A percentile compares a stretch with the other conserved stretches of the same genome.
phyloP scores from a whole-genome alignment of 2,329 filamentous ascomycete species.

The Gnomoniopsis smithogilvyi region DNA sequence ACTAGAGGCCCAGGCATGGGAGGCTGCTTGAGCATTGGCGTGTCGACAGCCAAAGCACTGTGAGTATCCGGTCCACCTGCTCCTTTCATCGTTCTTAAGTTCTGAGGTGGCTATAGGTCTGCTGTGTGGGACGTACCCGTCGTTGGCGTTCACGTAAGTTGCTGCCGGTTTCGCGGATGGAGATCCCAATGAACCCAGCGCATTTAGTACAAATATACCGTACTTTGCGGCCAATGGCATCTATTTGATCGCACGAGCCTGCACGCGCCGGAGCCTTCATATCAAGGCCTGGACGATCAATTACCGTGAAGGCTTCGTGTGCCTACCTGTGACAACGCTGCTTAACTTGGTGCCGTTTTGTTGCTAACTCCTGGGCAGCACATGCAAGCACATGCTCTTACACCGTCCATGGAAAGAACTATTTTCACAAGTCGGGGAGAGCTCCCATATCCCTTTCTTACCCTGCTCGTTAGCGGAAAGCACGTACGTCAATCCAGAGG shows the following conservation, averaged over 20 bases:
- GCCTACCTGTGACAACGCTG: background rate
- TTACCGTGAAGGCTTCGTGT: background rate
- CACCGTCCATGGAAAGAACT: slow-evolving; percentile 71
- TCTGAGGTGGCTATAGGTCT: background rate
- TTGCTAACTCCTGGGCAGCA: slow-evolving; percentile 43
- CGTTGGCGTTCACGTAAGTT: slow-evolving; percentile 65
- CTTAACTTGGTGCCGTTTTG: background rate
- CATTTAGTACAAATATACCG: background rate
- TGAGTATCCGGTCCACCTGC: background rate
- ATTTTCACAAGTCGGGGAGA: slow-evolving; percentile 33
- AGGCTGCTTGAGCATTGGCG: slow-evolving; percentile 70
- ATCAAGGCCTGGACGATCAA: background rate
- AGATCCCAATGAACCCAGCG: background rate
- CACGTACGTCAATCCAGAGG: slow-evolving; percentile 44
- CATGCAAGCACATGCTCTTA: slow-evolving; percentile 95
- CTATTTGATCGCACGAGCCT: no score
- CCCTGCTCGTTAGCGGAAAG: slow-evolving; percentile 85
- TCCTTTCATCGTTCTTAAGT: background rate
- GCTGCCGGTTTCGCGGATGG: background rate
- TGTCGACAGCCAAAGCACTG: slow-evolving; percentile 66
- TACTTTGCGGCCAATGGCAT: background rate
- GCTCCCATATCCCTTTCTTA: slow-evolving; percentile 70
- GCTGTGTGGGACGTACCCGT: slow-evolving; percentile 63
- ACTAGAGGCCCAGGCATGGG: slow-evolving; percentile 91
- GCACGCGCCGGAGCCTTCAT: no score